Evolutionary conservation across 202 grass and related monocot genomes (phyloP), one percentile per base, ranked within the genome.

Genomic region (Hordeum pubiflorum): DNA sequence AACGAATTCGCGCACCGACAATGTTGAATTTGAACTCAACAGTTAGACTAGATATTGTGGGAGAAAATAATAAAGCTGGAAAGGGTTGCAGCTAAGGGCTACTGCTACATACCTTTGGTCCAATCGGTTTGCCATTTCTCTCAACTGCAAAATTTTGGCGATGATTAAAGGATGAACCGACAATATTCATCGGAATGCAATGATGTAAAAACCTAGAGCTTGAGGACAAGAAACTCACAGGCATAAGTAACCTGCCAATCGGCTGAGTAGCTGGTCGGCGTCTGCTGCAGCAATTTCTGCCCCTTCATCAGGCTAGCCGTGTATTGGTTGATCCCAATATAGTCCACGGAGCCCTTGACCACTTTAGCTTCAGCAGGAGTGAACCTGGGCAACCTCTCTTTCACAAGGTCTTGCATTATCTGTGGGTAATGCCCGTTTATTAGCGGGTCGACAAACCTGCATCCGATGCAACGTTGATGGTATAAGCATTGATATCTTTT

Each of bases 231-330:
- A 77, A 79, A 82, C 89, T 87, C 44, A 94, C 89, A 85, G 69
- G 67, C 81, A 83, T 71, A 94, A n/a, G 66, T 18, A 58, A 80
- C 86, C 71, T 91, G 92, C 89, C 92, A 94, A 82, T 94, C 91
- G 24, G 57, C 69, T 36, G 83, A 89, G 77, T 94, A 91, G 71
- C 89, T 89, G 22, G 40, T 76, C 0, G 86, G 79, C 0, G 62
- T 82, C 73, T 79, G 63, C 73, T 86, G 82, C 31, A 50, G 8
- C 22, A 78, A 23, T 46, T 77, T 52, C 70, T 81, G 79, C 22
- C 87, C 86, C 84, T 85, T 82, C 40, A 91, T 82, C 40, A 91
- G 91, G 70, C 71, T 91, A 9, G 89, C 48, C 15, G 91, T 94
- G 69, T 93, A 93, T 57, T 93, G 44, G 23, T 93, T 93, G 32